phyloP scores from a whole-genome alignment of 192 early-diverging fungal genomes.

The Gryganskiella cystojenkinii region DNA sequence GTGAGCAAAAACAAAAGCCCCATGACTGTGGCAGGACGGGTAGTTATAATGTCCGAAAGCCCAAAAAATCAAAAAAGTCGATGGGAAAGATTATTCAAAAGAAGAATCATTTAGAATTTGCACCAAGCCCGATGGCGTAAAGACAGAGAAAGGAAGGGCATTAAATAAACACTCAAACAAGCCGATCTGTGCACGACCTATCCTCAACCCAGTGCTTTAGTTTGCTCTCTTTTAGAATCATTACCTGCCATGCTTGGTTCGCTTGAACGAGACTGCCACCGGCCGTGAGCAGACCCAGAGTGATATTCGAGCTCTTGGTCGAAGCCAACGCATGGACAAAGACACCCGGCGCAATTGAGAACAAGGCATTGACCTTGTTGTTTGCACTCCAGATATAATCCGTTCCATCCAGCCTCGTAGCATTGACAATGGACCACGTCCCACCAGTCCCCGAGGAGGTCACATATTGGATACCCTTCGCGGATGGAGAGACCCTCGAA shows the following conservation, averaged over 20 bases:
- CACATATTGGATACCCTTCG: slow-evolving; percentile 4
- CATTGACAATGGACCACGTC: background rate
- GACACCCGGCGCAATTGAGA: slow-evolving; percentile 5
- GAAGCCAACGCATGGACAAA: slow-evolving; percentile 16
- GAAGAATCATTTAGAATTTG: too few relatives aligned
- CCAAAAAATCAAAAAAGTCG: too few relatives aligned
- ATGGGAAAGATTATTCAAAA: too few relatives aligned
- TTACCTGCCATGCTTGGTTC: slow-evolving; percentile 2
- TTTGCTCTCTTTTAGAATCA: too few relatives aligned
- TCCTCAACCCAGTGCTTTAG: too few relatives aligned
- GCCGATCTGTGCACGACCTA: too few relatives aligned
- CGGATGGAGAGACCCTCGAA: background rate
- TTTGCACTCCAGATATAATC: slow-evolving; percentile 10
- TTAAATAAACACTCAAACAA: too few relatives aligned
- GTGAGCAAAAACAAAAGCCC: too few relatives aligned
- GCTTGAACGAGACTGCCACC: slow-evolving; percentile 11
- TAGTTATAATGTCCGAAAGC: too few relatives aligned
- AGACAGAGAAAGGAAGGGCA: too few relatives aligned
- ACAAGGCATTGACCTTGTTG: background rate
- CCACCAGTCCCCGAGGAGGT: background rate
- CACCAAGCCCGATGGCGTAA: too few relatives aligned
- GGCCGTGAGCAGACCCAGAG: background rate
- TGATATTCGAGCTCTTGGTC: background rate
- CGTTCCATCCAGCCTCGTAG: background rate
- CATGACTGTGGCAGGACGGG: too few relatives aligned